Evolutionary conservation across 352 stramenopile species (phyloP), one percentile per base, ranked within the genome.

Genomic region (Phytophthora nicotianae): DNA sequence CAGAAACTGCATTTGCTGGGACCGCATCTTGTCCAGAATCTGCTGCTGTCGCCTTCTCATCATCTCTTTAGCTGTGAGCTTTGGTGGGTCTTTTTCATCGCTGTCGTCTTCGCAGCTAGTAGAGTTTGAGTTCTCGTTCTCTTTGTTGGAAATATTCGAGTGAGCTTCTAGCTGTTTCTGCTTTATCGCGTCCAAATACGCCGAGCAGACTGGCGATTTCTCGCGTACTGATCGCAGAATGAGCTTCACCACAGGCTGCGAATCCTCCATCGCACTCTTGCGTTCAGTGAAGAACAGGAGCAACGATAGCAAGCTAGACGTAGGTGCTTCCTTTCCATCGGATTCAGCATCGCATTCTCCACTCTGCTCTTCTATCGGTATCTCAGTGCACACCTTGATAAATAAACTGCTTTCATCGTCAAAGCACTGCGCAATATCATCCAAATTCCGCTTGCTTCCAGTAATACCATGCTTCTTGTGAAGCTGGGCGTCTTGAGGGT

Each of bases 1-100:
- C 20, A 90, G 52, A 53, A 92, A 94, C 52, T 89, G 74, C 67
- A 81, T 81, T 58, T 95, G 86, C 42, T 93, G 79, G 0, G 74
- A 82, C 10, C 80, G 74, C 79, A 95, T 90, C 41, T 73, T 80
- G 20, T 81, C 80, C 20, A 95, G 43, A 35, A 95, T 89, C 50
- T 81, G 68, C 42, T 91, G 76, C 43, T 95, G 86, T 10, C 84
- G 72, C 16, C 46, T 58, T 24, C 65, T 69, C 75, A 89, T 88
- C 70, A 79, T 74, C 26, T 90, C 83, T 50, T 86, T 89, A 16
- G 77, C 76, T 17, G 56, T 72, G 26, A 56, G 40, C 16, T 72
- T 62, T 46, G 69, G 59, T 24, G 76, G 42, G 3, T 77, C 50
- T 29, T 52, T 60, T 24, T 29, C 29, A 23, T 57, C 38, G 19